Percentiles rank a stretch among this genome's conserved stretches.
phyloP scores from a whole-genome alignment of 208 protist genomes.

The Lotmaria passim region DNA sequence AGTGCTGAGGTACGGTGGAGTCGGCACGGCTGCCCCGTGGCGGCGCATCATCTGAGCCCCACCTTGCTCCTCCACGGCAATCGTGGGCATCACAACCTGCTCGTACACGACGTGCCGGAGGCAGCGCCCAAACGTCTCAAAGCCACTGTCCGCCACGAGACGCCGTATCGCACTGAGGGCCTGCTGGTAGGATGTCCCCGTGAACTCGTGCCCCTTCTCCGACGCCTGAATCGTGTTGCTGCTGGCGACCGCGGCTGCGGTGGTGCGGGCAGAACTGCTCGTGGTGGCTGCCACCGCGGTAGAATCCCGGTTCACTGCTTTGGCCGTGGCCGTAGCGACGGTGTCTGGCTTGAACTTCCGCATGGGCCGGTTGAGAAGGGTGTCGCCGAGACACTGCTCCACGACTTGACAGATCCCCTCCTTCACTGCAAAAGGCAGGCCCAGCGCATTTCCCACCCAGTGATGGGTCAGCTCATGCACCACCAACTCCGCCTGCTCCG shows the following conservation, averaged over 20 bases:
- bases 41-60: slow-evolving; percentile 22
- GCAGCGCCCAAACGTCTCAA: slow-evolving; percentile 37
- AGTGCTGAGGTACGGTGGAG: slow-evolving; percentile 30
- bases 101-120: slow-evolving; percentile 38
- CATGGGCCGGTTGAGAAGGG: slow-evolving; percentile 43
- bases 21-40: slow-evolving; percentile 5
- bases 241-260: no score
- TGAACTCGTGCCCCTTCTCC: slow-evolving; percentile 77
- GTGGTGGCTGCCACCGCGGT: no score
- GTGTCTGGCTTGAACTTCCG: slow-evolving; percentile 23
- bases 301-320: background rate
- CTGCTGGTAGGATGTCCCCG: slow-evolving; percentile 63
- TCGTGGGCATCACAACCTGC: slow-evolving; percentile 28
- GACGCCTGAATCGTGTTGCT: slow-evolving; percentile 32
- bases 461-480: slow-evolving; percentile 89
- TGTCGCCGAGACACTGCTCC: slow-evolving; percentile 68
- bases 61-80: slow-evolving; percentile 23
- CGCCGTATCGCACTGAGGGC: slow-evolving; percentile 45
- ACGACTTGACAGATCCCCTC: slow-evolving; percentile 88
- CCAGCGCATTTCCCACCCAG: slow-evolving; percentile 86
- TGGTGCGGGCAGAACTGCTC: no score
- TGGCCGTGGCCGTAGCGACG: background rate
- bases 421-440: slow-evolving; percentile 84
- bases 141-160: slow-evolving; percentile 42
- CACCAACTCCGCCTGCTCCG: slow-evolving; percentile 64